Conservation (phyloP, 768 basidiomycete genomes). For the Tylopilus vinaceipallidus region DNA sequence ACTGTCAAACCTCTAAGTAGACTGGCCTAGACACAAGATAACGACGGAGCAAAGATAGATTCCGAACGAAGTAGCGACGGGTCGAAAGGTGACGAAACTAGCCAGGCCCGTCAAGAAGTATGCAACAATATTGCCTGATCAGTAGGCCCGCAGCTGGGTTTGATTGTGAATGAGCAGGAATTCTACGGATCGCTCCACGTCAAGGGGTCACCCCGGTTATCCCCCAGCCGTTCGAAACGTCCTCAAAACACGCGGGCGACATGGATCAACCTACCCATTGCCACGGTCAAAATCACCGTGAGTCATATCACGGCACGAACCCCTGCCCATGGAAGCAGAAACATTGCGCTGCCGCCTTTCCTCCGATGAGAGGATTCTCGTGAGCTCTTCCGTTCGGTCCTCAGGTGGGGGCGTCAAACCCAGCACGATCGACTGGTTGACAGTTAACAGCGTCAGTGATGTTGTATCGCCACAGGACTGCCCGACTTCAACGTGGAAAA, state of each 20-base stretch:
- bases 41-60: neutral
- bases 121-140: no score
- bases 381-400: neutral
- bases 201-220: no score
- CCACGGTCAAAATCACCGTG: neutral
- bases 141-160: no score
- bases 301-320: neutral
- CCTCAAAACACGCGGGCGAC: no score
- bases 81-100: no score
- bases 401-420: neutral
- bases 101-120: no score
- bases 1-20: neutral
- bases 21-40: neutral
- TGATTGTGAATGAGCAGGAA: no score
- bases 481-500: neutral
- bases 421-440: neutral
- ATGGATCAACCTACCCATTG: neutral
- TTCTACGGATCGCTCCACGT: no score
- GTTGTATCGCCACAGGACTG: neutral
- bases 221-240: no score
- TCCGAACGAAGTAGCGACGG: no score
- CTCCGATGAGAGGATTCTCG: neutral
- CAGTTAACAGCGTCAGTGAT: no score
- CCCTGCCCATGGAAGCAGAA: neutral
- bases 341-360: neutral